Percentiles rank a stretch among this genome's conserved stretches.
These are phyloP conservation scores for Cornus kousa DNA, from an alignment of 148 eudicot species.

Conservation along the genomic window DNA sequence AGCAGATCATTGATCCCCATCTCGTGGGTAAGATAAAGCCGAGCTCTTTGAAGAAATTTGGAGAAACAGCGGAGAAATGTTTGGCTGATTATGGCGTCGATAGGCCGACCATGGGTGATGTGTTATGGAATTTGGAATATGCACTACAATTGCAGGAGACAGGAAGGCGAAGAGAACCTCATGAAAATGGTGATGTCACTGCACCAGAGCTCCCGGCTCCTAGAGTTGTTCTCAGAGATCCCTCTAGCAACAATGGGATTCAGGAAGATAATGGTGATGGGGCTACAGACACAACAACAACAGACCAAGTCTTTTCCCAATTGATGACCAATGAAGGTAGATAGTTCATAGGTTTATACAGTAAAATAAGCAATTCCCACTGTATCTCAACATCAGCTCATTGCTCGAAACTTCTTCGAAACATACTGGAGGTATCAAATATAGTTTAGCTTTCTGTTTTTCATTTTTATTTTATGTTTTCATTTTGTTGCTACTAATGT, in stretches of 20 bases:
- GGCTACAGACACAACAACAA: conserved; percentile 37
- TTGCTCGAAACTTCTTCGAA: not conserved
- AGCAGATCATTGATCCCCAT: conserved; percentile 62
- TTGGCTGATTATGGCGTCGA: conserved; percentile 86
- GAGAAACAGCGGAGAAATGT: conserved; percentile 89
- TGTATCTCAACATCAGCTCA: not conserved
- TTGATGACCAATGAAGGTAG: conserved; percentile 73
- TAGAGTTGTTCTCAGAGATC: conserved; percentile 27
- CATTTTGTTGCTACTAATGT: not conserved
- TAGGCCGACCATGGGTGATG: conserved; percentile 96
- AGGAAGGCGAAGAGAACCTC: conserved; percentile 29
- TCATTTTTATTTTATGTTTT: not conserved
- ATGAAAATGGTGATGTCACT: conserved; percentile 19
- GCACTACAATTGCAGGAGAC: conserved; percentile 74
- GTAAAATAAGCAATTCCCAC: not conserved
- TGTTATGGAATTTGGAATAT: conserved; percentile 88
- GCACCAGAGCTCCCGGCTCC: conserved; percentile 29
- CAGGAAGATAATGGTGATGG: conserved; percentile 36
- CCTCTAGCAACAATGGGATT: conserved; percentile 16
- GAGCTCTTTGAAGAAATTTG: conserved; percentile 61
- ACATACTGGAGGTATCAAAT: conserved; percentile 7
- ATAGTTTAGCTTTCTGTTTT: not conserved
- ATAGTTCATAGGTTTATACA: conserved; percentile 27
- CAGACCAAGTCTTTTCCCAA: conserved; percentile 77
- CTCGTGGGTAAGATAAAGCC: conserved; percentile 58